Conservation (phyloP, 108 stramenopile species). For the Pseudonitzschia multistriata region DNA sequence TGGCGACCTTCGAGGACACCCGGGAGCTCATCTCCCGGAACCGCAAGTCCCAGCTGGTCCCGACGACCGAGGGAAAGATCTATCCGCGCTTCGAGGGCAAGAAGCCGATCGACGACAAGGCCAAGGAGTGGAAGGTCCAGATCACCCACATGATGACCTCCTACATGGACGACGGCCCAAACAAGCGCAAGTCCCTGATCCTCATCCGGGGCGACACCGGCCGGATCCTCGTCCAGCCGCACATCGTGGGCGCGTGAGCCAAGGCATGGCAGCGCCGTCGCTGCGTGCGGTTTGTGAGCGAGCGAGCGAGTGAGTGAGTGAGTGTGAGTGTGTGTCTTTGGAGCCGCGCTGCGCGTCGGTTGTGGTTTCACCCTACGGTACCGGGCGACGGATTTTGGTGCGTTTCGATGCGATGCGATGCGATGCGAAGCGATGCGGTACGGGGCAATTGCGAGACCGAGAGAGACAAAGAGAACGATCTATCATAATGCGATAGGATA, state of each 20-base stretch:
- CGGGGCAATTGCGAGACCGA: too few species aligned
- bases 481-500: too few species aligned
- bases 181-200: constrained; percentile 41
- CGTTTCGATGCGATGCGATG: too few species aligned
- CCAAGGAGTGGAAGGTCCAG: constrained; percentile 36
- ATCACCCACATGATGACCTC: constrained; percentile 59
- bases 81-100: constrained; percentile 51
- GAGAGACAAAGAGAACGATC: too few species aligned
- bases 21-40: constrained; percentile 22
- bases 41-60: constrained; percentile 44
- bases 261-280: too few species aligned
- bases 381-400: too few species aligned
- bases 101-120: constrained; percentile 27
- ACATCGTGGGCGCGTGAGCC: constrained; percentile 1
- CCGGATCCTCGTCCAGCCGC: constrained; percentile 39
- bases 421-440: too few species aligned
- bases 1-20: constrained; percentile 58
- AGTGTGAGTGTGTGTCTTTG: too few species aligned
- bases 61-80: constrained; percentile 41
- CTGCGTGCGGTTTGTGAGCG: too few species aligned
- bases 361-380: too few species aligned
- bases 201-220: constrained; percentile 55
- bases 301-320: too few species aligned
- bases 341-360: too few species aligned
- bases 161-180: constrained; percentile 40